A percentile compares a stretch with the other conserved stretches of the same genome.
Conservation (phyloP, 1,284 basidiomycete genomes). For the Wallemia hederae region DNA sequence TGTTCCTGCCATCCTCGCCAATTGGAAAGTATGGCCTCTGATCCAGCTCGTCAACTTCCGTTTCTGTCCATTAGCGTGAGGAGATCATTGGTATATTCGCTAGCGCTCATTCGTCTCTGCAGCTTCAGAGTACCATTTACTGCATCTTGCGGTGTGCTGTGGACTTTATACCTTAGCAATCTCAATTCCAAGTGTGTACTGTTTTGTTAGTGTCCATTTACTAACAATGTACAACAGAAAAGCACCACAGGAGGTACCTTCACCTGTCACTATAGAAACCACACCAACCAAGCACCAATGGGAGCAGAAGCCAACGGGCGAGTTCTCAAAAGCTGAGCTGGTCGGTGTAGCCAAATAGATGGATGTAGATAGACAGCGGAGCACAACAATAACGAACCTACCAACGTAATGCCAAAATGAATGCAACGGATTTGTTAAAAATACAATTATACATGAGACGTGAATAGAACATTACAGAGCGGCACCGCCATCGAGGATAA, state of each 20-base stretch:
- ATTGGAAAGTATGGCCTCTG: neutral
- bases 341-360: neutral
- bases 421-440: too few relatives aligned
- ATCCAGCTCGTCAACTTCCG: neutral
- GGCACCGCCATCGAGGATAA: slow-evolving; percentile 35
- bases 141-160: neutral
- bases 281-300: neutral
- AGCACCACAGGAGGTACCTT: neutral
- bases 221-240: neutral
- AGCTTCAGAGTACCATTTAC: neutral
- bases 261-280: neutral
- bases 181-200: neutral
- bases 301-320: neutral
- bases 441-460: too few relatives aligned
- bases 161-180: neutral
- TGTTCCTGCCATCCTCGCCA: neutral
- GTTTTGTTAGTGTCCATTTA: neutral
- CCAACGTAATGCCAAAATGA: too few relatives aligned
- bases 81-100: neutral
- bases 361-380: neutral
- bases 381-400: neutral
- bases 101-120: neutral
- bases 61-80: neutral
- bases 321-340: neutral
- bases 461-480: too few relatives aligned